Evolutionary conservation across 2,329 filamentous ascomycete genomes (phyloP).

Genomic region (Colletotrichum incanum): DNA sequence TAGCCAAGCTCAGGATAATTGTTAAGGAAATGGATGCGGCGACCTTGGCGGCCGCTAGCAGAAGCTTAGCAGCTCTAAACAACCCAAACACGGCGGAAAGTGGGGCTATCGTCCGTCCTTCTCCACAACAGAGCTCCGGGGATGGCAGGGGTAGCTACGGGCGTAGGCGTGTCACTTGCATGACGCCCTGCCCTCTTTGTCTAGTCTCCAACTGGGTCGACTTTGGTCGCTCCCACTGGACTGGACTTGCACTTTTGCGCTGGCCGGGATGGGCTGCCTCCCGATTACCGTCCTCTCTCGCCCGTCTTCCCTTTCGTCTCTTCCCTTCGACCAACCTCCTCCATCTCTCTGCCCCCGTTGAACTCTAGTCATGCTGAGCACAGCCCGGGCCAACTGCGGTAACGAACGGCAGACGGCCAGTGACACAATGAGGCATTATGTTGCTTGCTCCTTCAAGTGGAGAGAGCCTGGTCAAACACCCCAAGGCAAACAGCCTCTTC

Average conservation of each 20-base stretch:
- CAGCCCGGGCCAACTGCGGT: conserved; percentile 7
- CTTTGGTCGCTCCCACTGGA: background rate
- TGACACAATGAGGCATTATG: conserved; percentile 35
- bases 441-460: background rate
- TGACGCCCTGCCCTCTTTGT: background rate
- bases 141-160: conserved; percentile 28
- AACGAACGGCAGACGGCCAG: conserved; percentile 9
- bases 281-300: background rate
- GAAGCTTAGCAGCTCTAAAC: conserved; percentile 43
- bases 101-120: background rate
- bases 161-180: background rate
- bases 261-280: conserved; percentile 2
- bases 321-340: background rate
- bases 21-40: conserved; percentile 38
- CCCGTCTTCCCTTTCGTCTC: background rate
- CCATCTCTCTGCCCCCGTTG: background rate
- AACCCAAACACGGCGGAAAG: conserved; percentile 32
- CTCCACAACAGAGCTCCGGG: conserved; percentile 18
- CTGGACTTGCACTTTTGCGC: background rate
- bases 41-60: conserved; percentile 39
- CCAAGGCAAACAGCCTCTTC: conserved; percentile 7
- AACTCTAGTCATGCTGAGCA: background rate
- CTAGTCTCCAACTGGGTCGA: background rate
- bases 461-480: conserved; percentile 2
- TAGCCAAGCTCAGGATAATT: conserved; percentile 15